phyloP scores from a whole-genome alignment of 495 filamentous ascomycete genomes.

The Achaetomiella virescens region DNA sequence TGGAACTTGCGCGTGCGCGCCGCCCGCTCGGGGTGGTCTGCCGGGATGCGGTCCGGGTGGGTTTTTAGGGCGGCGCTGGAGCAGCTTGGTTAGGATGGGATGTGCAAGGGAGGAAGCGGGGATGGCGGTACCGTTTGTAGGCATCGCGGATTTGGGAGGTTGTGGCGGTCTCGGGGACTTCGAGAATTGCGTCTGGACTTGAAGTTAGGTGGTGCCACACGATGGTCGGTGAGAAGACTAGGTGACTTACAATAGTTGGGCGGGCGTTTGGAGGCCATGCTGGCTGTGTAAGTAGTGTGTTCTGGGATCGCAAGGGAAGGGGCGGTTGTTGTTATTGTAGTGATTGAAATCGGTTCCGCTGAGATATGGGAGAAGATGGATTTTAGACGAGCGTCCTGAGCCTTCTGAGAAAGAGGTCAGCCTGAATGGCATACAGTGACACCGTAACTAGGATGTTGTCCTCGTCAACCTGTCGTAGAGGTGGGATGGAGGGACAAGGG shows the following conservation, averaged over 20 bases:
- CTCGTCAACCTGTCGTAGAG: not conserved
- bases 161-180: slow-evolving; percentile 64
- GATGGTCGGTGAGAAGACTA: not conserved
- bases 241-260: slow-evolving; percentile 49
- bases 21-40: slow-evolving; percentile 77
- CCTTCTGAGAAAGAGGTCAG: no score
- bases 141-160: slow-evolving; percentile 85
- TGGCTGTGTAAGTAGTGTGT: slow-evolving; percentile 9
- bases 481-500: not conserved
- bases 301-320: no score
- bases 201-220: slow-evolving; percentile 13
- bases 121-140: slow-evolving; percentile 67
- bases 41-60: slow-evolving; percentile 86
- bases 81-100: slow-evolving; percentile 2
- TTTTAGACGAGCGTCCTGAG: no score
- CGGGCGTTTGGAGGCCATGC: slow-evolving; percentile 37
- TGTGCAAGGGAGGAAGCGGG: not conserved
- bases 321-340: no score
- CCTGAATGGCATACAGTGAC: no score
- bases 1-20: slow-evolving; percentile 86
- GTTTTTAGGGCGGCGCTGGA: slow-evolving; percentile 82
- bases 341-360: no score
- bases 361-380: no score
- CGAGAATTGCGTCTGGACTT: slow-evolving; percentile 59
- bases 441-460: not conserved